These are phyloP conservation scores for Lactarius sanguifluus DNA, from an alignment of 768 basidiomycete genomes.

Conservation along the genomic window DNA sequence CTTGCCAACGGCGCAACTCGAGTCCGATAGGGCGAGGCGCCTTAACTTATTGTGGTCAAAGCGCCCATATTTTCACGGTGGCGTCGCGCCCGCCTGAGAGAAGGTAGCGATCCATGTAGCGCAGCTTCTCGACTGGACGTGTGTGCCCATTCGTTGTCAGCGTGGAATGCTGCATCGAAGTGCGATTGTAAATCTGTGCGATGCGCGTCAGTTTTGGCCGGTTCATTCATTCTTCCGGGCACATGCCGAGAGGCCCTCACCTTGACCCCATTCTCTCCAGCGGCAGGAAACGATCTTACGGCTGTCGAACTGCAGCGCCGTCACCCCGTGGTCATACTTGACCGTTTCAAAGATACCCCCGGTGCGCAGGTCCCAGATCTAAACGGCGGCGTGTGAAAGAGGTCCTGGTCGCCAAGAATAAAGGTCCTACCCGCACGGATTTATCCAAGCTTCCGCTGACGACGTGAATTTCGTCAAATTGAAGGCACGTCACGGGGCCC, in stretches of 20 bases:
- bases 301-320: constrained; percentile 90
- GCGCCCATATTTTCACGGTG: constrained; percentile 88
- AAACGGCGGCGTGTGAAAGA: not conserved
- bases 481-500: constrained; percentile 87
- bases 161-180: constrained; percentile 83
- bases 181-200: constrained; percentile 87
- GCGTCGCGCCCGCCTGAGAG: constrained; percentile 89
- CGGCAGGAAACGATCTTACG: constrained; percentile 91
- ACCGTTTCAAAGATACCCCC: constrained; percentile 88
- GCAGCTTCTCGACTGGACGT: constrained; percentile 78
- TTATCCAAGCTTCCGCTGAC: constrained; percentile 93
- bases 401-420: not conserved
- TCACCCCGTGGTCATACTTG: constrained; percentile 87
- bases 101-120: constrained; percentile 96
- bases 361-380: constrained; percentile 97
- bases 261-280: constrained; percentile 92
- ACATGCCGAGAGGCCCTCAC: constrained; percentile 41
- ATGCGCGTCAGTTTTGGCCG: constrained; percentile 6
- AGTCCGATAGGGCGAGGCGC: not conserved
- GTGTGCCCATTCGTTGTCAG: constrained; percentile 92
- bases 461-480: constrained; percentile 96
- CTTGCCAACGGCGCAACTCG: not conserved
- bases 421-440: constrained; percentile 68
- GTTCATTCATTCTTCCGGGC: constrained; percentile 3
- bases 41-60: constrained; percentile 47